Percentiles rank a stretch among this genome's conserved stretches.
These are phyloP conservation scores for Penicillium psychrofluorescens DNA, from an alignment of 495 filamentous ascomycete genomes.

Conservation along the genomic window DNA sequence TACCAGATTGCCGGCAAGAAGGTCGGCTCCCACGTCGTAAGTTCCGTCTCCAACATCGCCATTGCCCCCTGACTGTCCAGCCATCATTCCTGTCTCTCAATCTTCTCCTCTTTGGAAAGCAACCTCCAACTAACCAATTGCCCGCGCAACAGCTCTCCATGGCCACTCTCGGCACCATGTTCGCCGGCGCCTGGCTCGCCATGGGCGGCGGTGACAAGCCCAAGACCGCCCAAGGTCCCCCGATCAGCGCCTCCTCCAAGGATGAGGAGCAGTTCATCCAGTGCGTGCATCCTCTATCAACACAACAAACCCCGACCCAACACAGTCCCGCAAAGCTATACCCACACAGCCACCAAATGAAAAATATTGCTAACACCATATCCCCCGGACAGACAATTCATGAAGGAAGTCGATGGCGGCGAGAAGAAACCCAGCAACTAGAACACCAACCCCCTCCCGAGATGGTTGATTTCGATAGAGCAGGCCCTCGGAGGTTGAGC, in stretches of 20 bases:
- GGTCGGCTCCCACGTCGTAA: slow-evolving; percentile 88
- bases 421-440: slow-evolving; percentile 60
- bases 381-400: slow-evolving; percentile 56
- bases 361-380: not conserved
- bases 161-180: slow-evolving; percentile 61
- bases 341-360: not conserved
- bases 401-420: slow-evolving; percentile 63
- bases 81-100: no score
- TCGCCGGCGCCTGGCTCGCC: slow-evolving; percentile 47
- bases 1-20: slow-evolving; percentile 85
- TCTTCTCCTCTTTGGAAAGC: not conserved
- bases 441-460: slow-evolving; percentile 28
- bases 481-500: slow-evolving; percentile 3
- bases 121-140: not conserved
- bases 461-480: slow-evolving; percentile 12
- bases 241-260: slow-evolving; percentile 79
- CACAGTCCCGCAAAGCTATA: no score
- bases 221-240: slow-evolving; percentile 53
- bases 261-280: slow-evolving; percentile 98
- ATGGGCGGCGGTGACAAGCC: slow-evolving; percentile 58
- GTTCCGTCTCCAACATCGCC: slow-evolving; percentile 23
- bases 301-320: not conserved
- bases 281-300: slow-evolving; percentile 45
- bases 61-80: no score
- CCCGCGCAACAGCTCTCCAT: slow-evolving; percentile 67